Evolutionary conservation across 192 early-diverging fungal species (phyloP).

Genomic region (Tieghemiomyces parasiticus): DNA sequence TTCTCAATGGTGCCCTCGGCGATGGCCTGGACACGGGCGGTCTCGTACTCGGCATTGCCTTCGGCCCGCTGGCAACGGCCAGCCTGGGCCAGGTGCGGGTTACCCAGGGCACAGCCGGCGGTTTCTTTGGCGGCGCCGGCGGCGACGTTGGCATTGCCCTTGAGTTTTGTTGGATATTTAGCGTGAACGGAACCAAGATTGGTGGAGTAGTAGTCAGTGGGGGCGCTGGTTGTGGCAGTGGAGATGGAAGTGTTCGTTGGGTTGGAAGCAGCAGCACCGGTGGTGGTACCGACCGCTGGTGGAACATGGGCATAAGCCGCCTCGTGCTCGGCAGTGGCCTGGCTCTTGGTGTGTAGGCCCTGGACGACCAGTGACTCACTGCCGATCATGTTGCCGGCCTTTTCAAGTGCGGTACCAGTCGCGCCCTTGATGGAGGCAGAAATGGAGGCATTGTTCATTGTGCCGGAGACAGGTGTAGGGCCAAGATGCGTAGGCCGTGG

Average conservation of each 20-base stretch:
- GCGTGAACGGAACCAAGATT: too few relatives aligned
- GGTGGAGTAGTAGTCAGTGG: conserved; percentile 2
- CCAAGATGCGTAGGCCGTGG: too few relatives aligned
- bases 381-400: background rate
- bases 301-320: background rate
- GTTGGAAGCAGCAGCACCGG: background rate
- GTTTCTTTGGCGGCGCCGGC: conserved; percentile 11
- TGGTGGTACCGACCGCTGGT: background rate
- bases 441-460: background rate
- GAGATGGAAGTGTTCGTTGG: too few relatives aligned
- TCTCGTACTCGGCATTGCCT: conserved; percentile 8
- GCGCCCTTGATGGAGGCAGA: background rate
- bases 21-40: background rate
- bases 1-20: background rate
- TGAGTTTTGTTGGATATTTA: too few relatives aligned
- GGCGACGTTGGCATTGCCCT: conserved; percentile 7
- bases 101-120: conserved; percentile 8
- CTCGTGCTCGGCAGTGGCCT: background rate
- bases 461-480: too few relatives aligned
- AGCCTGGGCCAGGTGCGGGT: conserved; percentile 11
- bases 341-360: background rate
- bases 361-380: background rate
- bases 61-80: conserved; percentile 9
- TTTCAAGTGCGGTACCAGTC: conserved; percentile 4
- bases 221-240: conserved; percentile 11